Evolutionary conservation across 208 protist species (phyloP).

Genomic region (Wallacemonas sp.): DNA sequence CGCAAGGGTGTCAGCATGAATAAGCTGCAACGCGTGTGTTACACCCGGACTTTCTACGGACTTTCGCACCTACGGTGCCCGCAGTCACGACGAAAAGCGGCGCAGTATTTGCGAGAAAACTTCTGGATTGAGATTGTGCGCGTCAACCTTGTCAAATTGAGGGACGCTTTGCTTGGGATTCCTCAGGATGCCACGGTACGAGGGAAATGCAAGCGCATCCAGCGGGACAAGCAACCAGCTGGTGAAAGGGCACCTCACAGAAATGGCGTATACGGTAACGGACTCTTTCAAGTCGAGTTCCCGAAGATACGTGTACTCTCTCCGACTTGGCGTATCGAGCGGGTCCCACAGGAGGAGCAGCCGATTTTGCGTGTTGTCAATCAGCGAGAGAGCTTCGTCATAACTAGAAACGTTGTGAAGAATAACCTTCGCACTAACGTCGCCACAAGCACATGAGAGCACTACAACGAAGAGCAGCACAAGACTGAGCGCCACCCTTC

Average conservation of each 20-base stretch:
- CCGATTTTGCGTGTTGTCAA: neutral
- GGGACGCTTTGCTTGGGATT: neutral
- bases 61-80: too few species aligned
- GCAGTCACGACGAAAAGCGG: too few species aligned
- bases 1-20: neutral
- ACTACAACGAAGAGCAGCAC: neutral
- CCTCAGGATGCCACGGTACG: neutral
- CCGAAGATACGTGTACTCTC: neutral
- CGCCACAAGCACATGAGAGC: too few species aligned
- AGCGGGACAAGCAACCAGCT: neutral
- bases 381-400: neutral
- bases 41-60: too few species aligned
- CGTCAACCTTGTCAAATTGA: neutral
- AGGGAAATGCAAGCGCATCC: neutral
- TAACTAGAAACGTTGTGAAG: neutral
- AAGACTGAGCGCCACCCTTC: neutral
- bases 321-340: neutral
- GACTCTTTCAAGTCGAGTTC: neutral
- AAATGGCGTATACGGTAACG: neutral
- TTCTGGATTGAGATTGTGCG: neutral
- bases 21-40: too few species aligned
- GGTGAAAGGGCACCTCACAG: neutral
- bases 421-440: neutral
- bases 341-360: conserved; percentile 6
- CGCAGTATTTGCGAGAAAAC: neutral